Evolutionary conservation across 108 stramenopile species (phyloP).

Genomic region (Pelagomonas calceolata): DNA sequence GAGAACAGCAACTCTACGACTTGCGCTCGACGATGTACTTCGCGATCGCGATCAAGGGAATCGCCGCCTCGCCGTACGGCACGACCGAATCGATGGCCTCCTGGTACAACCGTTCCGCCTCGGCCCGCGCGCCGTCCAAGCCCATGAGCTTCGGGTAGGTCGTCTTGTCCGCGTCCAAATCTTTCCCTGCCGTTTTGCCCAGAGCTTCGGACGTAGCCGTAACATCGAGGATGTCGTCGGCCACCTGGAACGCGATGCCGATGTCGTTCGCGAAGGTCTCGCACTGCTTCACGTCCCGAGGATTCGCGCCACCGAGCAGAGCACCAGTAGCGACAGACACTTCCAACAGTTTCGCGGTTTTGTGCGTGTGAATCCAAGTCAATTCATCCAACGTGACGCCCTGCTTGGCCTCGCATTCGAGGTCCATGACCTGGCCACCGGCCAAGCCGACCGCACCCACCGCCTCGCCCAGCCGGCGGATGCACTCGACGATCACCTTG

Average conservation of each 20-base stretch:
- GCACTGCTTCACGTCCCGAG: slow-evolving; percentile 65
- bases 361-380: slow-evolving; percentile 91
- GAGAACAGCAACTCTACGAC: too few species aligned
- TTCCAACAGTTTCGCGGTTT: slow-evolving; percentile 81
- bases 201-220: slow-evolving; percentile 81
- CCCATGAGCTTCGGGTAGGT: slow-evolving; percentile 86
- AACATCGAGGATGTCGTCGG: slow-evolving; percentile 92
- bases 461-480: slow-evolving; percentile 69
- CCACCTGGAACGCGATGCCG: slow-evolving; percentile 90
- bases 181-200: slow-evolving; percentile 92
- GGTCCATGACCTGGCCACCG: slow-evolving; percentile 87
- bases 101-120: slow-evolving; percentile 66
- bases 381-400: slow-evolving; percentile 78
- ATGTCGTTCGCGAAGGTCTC: slow-evolving; percentile 84
- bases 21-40: slow-evolving; percentile 76
- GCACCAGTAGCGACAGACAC: slow-evolving; percentile 80
- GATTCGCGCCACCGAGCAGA: slow-evolving; percentile 74
- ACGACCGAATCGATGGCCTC: slow-evolving; percentile 73
- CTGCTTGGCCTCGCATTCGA: slow-evolving; percentile 79
- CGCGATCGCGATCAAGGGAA: slow-evolving; percentile 71
- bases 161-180: slow-evolving; percentile 75
- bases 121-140: slow-evolving; percentile 70
- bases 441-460: slow-evolving; percentile 83
- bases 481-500: slow-evolving; percentile 64
- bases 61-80: slow-evolving; percentile 73